Percentiles rank a stretch among this genome's conserved stretches.
phyloP scores from a whole-genome alignment of 228 moss, liverwort and hornwort genomes.

The Sphagnum magellanicum region DNA sequence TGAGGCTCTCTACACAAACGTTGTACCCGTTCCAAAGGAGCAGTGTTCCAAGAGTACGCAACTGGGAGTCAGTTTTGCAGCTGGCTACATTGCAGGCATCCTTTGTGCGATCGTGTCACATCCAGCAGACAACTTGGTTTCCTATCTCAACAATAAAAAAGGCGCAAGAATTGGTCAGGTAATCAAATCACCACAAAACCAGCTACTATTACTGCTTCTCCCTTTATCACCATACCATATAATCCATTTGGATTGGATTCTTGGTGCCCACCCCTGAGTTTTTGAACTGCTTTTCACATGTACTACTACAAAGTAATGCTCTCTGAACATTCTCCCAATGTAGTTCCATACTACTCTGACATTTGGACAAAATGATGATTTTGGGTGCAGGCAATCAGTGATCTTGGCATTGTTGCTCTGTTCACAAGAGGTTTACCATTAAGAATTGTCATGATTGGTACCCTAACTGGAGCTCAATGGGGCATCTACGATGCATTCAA shows the following conservation, averaged over 20 bases:
- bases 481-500: conserved; percentile 52
- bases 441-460: conserved; percentile 46
- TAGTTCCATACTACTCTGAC: background rate
- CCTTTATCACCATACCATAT: background rate
- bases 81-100: conserved; percentile 54
- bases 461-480: conserved; percentile 53
- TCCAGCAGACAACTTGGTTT: conserved; percentile 53
- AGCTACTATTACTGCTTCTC: background rate
- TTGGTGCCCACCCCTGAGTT: background rate
- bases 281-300: background rate
- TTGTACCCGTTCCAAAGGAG: conserved; percentile 34
- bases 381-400: conserved; percentile 22
- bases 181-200: background rate
- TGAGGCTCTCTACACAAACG: conserved; percentile 36
- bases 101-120: conserved; percentile 62
- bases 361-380: background rate
- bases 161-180: conserved; percentile 33
- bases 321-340: background rate
- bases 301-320: background rate
- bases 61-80: conserved; percentile 49
- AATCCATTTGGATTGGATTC: background rate
- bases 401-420: conserved; percentile 34
- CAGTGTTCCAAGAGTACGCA: conserved; percentile 43
- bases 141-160: conserved; percentile 39
- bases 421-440: conserved; percentile 46